Conservation (phyloP, 176 grass and related monocot genomes). For the Oryza nivara region DNA sequence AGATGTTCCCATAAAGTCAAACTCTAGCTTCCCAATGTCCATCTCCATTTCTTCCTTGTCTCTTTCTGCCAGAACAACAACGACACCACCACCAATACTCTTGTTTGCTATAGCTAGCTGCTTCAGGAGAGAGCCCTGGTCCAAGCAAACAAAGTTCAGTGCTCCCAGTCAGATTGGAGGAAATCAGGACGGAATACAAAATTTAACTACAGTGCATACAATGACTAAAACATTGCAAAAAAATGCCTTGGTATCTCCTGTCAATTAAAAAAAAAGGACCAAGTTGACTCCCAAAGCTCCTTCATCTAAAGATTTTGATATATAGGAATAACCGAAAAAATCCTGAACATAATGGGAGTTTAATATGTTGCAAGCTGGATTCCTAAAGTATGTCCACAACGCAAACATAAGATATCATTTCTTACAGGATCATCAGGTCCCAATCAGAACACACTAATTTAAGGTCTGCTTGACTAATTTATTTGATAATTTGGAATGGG, state of each 20-base stretch:
- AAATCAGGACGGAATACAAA: constrained; percentile 13
- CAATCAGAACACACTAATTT: background rate
- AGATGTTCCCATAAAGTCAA: constrained; percentile 98
- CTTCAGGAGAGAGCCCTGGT: constrained; percentile 94
- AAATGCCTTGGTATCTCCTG: background rate
- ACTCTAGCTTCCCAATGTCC: constrained; percentile 93
- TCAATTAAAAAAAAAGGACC: background rate
- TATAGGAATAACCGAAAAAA: background rate
- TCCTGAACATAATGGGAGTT: background rate
- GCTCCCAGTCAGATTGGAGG: background rate
- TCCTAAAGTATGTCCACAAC: background rate
- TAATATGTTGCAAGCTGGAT: background rate
- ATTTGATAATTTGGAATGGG: background rate
- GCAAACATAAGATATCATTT: constrained; percentile 2
- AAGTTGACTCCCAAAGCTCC: background rate
- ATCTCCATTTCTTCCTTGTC: constrained; percentile 99
- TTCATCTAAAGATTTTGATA: background rate
- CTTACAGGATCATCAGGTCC: background rate
- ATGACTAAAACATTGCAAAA: constrained; percentile 8
- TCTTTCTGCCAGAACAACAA: constrained; percentile 98
- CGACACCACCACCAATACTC: constrained; percentile 95
- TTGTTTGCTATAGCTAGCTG: constrained; percentile 98
- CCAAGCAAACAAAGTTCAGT: constrained; percentile 8
- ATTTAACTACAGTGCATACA: background rate
- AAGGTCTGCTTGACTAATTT: background rate